A percentile compares a stretch with the other conserved stretches of the same genome.
Evolutionary conservation across 1,284 basidiomycete species (phyloP).

Genomic region (Trichosporon coremiiforme): DNA sequence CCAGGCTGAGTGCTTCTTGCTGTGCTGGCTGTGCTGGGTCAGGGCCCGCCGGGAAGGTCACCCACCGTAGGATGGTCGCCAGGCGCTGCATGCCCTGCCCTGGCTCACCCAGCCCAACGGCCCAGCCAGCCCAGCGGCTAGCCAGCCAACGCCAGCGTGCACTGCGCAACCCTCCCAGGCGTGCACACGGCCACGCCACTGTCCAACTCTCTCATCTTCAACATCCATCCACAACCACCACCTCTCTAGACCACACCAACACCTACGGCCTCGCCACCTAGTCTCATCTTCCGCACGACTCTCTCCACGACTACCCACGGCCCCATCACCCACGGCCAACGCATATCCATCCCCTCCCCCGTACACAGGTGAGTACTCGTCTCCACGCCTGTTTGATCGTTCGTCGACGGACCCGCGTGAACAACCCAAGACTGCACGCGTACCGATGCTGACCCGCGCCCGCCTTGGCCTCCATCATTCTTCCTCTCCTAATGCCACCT

Average conservation of each 20-base stretch:
- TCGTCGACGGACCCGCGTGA: slow-evolving; percentile 1
- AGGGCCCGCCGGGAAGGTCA: background rate
- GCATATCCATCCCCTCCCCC: background rate
- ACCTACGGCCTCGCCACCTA: background rate
- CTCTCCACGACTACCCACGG: background rate
- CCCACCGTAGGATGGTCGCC: slow-evolving; percentile 10
- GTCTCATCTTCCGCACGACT: background rate
- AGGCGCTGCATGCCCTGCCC: background rate
- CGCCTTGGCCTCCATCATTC: slow-evolving; percentile 6
- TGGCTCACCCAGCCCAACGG: too few species aligned
- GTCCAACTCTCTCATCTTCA: slow-evolving; percentile 7
- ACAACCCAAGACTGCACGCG: background rate
- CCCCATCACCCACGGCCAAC: background rate
- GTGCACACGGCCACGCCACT: slow-evolving; percentile 17
- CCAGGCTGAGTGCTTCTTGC: background rate
- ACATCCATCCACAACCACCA: background rate
- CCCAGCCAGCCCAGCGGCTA: too few species aligned
- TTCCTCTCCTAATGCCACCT: background rate
- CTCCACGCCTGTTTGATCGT: slow-evolving; percentile 9
- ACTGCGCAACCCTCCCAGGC: slow-evolving; percentile 4
- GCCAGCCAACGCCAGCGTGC: slow-evolving; percentile 2
- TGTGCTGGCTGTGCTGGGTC: slow-evolving; percentile 2
- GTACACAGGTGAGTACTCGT: background rate
- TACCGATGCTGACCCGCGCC: slow-evolving; percentile 9
- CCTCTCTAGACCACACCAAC: background rate